Conservation (phyloP, 208 protist species). For the Leishmania major region DNA sequence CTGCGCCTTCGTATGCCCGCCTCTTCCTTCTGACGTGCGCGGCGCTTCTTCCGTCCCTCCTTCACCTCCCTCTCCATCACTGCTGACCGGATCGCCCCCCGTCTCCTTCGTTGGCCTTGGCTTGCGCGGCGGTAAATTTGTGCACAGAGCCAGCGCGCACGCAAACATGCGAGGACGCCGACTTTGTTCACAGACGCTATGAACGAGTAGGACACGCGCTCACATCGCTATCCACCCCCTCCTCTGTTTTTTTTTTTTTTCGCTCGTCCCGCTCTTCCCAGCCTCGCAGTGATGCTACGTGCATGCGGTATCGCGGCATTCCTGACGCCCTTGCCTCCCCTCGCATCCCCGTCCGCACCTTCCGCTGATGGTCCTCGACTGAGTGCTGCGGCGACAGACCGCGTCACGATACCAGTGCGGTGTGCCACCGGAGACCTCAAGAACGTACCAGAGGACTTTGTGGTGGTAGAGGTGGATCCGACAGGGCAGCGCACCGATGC, state of each 20-base stretch:
- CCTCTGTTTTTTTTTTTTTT: not conserved
- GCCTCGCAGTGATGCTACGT: conserved; percentile 40
- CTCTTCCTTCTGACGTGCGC: not conserved
- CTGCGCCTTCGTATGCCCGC: not conserved
- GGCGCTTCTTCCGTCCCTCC: not conserved
- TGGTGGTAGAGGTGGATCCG: conserved; percentile 78
- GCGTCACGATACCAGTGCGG: not conserved
- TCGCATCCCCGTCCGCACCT: not conserved
- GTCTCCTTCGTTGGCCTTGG: not conserved
- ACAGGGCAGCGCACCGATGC: conserved; percentile 55
- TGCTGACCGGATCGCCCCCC: not conserved
- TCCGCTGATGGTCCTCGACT: too few species aligned
- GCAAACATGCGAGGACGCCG: too few species aligned
- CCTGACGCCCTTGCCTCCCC: conserved; percentile 3
- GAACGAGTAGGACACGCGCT: not conserved
- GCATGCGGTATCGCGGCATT: conserved; percentile 68
- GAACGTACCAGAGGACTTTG: conserved; percentile 61
- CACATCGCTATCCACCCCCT: not conserved
- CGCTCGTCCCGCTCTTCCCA: not conserved
- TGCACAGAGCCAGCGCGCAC: not conserved
- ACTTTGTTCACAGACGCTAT: not conserved
- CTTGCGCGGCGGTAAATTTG: not conserved
- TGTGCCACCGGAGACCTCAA: conserved; percentile 53
- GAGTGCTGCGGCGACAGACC: not conserved
- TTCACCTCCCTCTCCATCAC: too few species aligned